Conservation (phyloP, 371 early-diverging fungal genomes). For the Mortierella sp. region DNA sequence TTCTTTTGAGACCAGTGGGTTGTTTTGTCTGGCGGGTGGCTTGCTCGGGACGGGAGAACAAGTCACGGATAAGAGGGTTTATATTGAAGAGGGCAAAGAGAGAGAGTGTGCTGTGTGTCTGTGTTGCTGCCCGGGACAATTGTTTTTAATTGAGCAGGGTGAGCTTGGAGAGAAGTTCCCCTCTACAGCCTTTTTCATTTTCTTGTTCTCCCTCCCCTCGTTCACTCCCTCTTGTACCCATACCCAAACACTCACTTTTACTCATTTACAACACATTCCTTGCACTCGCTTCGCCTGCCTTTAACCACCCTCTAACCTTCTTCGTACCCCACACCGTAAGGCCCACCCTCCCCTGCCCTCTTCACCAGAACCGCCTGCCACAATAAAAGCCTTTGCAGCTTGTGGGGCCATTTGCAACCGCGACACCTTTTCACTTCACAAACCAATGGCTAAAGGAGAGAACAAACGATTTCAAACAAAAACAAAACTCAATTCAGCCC, state of each 20-base stretch:
- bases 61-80: not conserved
- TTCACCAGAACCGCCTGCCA: not conserved
- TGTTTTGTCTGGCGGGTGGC: slow-evolving; percentile 8
- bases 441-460: not conserved
- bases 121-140: not conserved
- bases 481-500: not conserved
- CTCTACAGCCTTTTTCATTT: too few relatives aligned
- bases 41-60: not conserved
- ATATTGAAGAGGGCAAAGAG: not conserved
- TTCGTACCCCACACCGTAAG: not conserved
- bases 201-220: not conserved
- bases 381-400: not conserved
- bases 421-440: not conserved
- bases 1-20: not conserved
- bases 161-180: not conserved
- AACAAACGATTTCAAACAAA: not conserved
- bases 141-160: not conserved
- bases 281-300: not conserved
- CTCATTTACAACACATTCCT: not conserved
- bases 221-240: not conserved
- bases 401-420: not conserved
- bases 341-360: not conserved
- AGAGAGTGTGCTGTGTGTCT: not conserved
- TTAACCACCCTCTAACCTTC: not conserved
- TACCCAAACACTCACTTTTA: not conserved